These are phyloP conservation scores for Ceratocystis lukuohia DNA, from an alignment of 2,329 filamentous ascomycete species.

Conservation along the genomic window DNA sequence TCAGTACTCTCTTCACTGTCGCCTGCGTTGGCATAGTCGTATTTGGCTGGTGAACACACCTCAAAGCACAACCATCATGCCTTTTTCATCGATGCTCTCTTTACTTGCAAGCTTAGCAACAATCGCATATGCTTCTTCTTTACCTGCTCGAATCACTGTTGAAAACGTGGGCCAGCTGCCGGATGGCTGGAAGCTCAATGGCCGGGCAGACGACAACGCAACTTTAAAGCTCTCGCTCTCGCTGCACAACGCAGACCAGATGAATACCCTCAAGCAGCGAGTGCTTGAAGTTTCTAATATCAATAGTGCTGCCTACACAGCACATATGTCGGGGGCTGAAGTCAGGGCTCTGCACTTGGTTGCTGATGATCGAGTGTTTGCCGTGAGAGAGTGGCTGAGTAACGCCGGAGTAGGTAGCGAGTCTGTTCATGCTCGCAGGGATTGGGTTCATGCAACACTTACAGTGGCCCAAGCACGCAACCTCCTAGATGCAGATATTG, in stretches of 20 bases:
- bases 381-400: slow-evolving; percentile 32
- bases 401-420: slow-evolving; percentile 27
- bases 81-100: slow-evolving; percentile 15
- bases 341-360: slow-evolving; percentile 29
- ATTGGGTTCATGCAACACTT: slow-evolving; percentile 33
- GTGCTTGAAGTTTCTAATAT: slow-evolving; percentile 31
- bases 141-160: slow-evolving; percentile 11
- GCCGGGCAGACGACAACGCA: slow-evolving; percentile 5
- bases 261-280: slow-evolving; percentile 16
- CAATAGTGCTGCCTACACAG: slow-evolving; percentile 33
- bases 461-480: slow-evolving; percentile 30
- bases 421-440: slow-evolving; percentile 25
- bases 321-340: slow-evolving; percentile 29
- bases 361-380: slow-evolving; percentile 25
- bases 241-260: slow-evolving; percentile 18
- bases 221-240: slow-evolving; percentile 19
- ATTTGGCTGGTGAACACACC: neutral
- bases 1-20: neutral
- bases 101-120: slow-evolving; percentile 13
- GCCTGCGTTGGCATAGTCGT: neutral
- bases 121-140: slow-evolving; percentile 12
- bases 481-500: slow-evolving; percentile 29
- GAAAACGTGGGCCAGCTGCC: slow-evolving; percentile 18
- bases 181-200: slow-evolving; percentile 17
- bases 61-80: slow-evolving; percentile 8